Conservation (phyloP, 2,329 filamentous ascomycete genomes). For the Penicillium brevicompactum region DNA sequence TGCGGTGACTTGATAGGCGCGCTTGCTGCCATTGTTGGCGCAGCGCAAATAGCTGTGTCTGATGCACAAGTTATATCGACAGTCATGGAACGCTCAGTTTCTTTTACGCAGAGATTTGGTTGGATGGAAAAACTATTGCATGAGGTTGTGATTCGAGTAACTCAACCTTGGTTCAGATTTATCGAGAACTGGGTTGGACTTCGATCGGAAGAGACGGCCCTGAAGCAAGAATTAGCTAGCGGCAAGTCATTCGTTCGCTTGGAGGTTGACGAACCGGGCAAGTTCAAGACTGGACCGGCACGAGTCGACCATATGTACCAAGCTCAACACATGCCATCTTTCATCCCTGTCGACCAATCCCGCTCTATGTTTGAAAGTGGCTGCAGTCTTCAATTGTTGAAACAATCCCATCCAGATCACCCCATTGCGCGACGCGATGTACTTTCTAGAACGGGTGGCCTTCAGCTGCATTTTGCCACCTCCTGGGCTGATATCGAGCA, state of each 20-base stretch:
- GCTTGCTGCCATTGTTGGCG: slow-evolving; percentile 41
- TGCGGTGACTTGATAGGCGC: slow-evolving; percentile 41
- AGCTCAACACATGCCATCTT: slow-evolving; percentile 65
- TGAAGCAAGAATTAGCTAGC: slow-evolving; percentile 51
- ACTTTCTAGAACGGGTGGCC: slow-evolving; percentile 53
- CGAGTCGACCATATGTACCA: slow-evolving; percentile 61
- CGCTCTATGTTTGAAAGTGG: slow-evolving; percentile 77
- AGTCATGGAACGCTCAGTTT: slow-evolving; percentile 63
- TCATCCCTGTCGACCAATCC: slow-evolving; percentile 70
- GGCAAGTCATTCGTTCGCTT: slow-evolving; percentile 64
- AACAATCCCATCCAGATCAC: slow-evolving; percentile 70
- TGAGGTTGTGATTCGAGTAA: slow-evolving; percentile 66
- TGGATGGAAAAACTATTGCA: slow-evolving; percentile 66
- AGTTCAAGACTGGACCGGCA: slow-evolving; percentile 60
- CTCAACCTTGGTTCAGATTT: slow-evolving; percentile 67
- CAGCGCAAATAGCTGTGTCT: slow-evolving; percentile 50
- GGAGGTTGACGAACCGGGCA: slow-evolving; percentile 60
- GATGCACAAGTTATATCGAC: slow-evolving; percentile 66
- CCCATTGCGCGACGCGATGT: slow-evolving; percentile 61
- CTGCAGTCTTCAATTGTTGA: slow-evolving; percentile 72
- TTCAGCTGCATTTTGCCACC: slow-evolving; percentile 68
- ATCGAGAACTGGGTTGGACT: slow-evolving; percentile 77
- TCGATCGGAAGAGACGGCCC: slow-evolving; percentile 58
- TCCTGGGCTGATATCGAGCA: slow-evolving; percentile 69
- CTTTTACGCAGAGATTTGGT: slow-evolving; percentile 64